Base-by-base conservation (phyloP, 768 basidiomycete species). In the Mycena kentingensis region DNA sequence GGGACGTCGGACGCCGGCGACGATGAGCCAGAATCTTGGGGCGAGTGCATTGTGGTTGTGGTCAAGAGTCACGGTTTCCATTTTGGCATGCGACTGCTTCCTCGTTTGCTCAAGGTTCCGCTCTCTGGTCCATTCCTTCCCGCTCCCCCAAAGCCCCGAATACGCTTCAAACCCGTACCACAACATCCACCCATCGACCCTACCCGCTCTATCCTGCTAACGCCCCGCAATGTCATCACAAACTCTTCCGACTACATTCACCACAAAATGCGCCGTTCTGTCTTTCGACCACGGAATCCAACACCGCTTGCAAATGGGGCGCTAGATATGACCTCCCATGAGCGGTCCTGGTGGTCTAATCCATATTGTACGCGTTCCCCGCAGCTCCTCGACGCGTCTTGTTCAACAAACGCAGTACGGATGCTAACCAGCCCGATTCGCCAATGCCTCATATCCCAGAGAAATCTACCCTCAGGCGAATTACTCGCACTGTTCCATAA, bases 341-440 rank as follows among this genome's bases (percentile, higher is more conserved):
- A 91, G 70, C 72, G 79, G 58, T 66, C 67, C 24, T 88, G 84
- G 81, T 86, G 81, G 81, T 77, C 87, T 11, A 88, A 81, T 64
- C 88, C 90, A 49, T 93, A 90, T 67, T 74, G 89, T 91, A 70
- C 47, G 77, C 73, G 31, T 36, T 16, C 28, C 37, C 28, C 55
- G 71, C 72, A 32, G 49, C 37, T 24, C 29, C 22, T 29, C 11
- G 16, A 36, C 24, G 25, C 41, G 41, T 45, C 42, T 49, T 35
- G 41, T 19, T 58, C 31, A 38, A 29, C 38, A 35, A 38, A 32
- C 51, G 57, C 35, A 88, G 88, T 91, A 11, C 79, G 88, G 46
- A 90, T 92, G 84, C 64, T 91, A 5, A 72, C 81, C 5, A 79
- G 79, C 24, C 87, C 88, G 2, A 42, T 89, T 41, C 79, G 89